Base-by-base conservation (phyloP, 192 early-diverging fungal species). In the Endogone sp. region DNA sequence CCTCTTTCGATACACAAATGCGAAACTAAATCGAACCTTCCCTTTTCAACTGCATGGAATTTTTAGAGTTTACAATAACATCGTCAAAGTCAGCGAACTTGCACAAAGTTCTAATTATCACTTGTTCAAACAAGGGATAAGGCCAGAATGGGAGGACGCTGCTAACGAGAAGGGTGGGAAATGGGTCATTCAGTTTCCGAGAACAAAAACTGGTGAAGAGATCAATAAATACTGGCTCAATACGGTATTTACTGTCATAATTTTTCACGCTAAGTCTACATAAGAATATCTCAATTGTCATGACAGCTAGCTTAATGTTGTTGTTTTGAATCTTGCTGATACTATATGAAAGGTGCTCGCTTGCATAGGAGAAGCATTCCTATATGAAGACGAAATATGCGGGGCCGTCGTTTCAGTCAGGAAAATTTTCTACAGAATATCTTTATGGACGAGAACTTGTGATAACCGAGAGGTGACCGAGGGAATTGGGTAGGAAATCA, bases 71-170 rank as follows among this genome's bases (percentile, higher is more conserved):
- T 92, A 91, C 84, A 96, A 96, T 88, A 93, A 93, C 74, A 85
- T 96, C 58, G 81, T 90, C 64, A 89, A 88, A 65, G 86, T 91
- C 3, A 84, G 84, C 25, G 86, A 91, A 28, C 79, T 96, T 62
- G 80, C 86, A 21, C 77, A 83, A 63, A 91, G 89, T 57, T 87
- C 93, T 60, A 97, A 99, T 84, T 97, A 95, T 76, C 95, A 96
- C 66, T 72, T 98, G 65, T 98, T 98, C 86, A 93, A 95, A 81
- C 81, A 91, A 60, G 95, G 94, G 23, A 82, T 97, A 66, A 86
- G 88, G 76, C 97, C 95, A 9, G 89, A 90, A 87, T 97, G 97
- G 95, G 97, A 99, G 81, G 95, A 99, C 71, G 78, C 88, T 11
- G 87, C 81, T 49, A 99, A 99, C 86, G 85, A 79, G 55, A 81